Conservation (phyloP, 208 protist genomes). For the Porcisia deanei region DNA sequence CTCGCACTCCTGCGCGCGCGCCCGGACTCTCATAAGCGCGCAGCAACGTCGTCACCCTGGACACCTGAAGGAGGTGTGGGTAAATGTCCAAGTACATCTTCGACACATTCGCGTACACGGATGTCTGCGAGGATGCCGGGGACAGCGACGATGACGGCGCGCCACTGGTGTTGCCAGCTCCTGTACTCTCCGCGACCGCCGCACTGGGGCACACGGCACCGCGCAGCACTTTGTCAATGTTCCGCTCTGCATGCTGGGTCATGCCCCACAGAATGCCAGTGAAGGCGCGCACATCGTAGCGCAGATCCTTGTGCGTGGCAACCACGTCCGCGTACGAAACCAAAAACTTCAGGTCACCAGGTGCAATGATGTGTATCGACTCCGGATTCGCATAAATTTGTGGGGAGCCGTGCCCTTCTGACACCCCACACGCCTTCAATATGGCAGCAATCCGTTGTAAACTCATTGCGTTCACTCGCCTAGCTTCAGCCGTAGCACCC, state of each 20-base stretch:
- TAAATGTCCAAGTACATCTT: conserved; percentile 31
- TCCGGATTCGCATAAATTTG: conserved; percentile 68
- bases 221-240: conserved; percentile 35
- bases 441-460: conserved; percentile 49
- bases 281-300: conserved; percentile 66
- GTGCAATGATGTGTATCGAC: conserved; percentile 47
- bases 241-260: conserved; percentile 37
- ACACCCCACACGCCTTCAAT: conserved; percentile 43
- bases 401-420: conserved; percentile 45
- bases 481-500: not conserved
- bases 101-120: not conserved
- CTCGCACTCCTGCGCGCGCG: conserved; percentile 32
- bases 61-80: conserved; percentile 28
- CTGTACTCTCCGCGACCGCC: not conserved
- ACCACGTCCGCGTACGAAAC: conserved; percentile 41
- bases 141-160: conserved; percentile 6
- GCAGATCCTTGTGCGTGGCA: conserved; percentile 33
- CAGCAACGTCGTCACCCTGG: conserved; percentile 35
- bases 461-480: conserved; percentile 16
- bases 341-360: conserved; percentile 41
- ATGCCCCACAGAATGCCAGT: conserved; percentile 68
- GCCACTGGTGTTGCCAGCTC: conserved; percentile 3
- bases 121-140: not conserved
- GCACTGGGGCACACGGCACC: not conserved
- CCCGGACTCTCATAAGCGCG: conserved; percentile 42